Percentiles rank a stretch among this genome's conserved stretches.
phyloP scores from a whole-genome alignment of 2,329 filamentous ascomycete species.

The Xylaria digitata region DNA sequence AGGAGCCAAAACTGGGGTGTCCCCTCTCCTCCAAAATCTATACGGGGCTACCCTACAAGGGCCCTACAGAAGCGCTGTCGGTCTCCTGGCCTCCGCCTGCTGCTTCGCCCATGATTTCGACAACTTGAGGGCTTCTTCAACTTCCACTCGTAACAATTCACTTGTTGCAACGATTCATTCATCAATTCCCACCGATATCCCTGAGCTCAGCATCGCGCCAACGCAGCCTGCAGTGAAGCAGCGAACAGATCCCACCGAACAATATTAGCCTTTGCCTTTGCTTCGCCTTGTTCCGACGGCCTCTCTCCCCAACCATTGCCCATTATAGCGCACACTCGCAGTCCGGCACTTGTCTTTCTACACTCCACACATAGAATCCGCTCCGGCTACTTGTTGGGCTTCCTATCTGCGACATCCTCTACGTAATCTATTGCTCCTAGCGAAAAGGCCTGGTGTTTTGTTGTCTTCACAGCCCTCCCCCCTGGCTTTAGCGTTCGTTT shows the following conservation, averaged over 20 bases:
- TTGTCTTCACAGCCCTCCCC: slow-evolving; percentile 32
- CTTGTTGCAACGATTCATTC: slow-evolving; percentile 29
- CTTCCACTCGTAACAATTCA: slow-evolving; percentile 30
- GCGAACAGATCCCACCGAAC: slow-evolving; percentile 23
- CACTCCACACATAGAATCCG: slow-evolving; percentile 27
- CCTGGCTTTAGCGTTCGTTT: slow-evolving; percentile 40
- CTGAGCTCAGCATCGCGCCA: slow-evolving; percentile 19
- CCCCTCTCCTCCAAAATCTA: slow-evolving; percentile 36
- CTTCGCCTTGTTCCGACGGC: slow-evolving; percentile 30
- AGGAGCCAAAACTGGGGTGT: slow-evolving; percentile 24
- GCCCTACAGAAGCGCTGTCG: slow-evolving; percentile 25
- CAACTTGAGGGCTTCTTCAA: slow-evolving; percentile 32
- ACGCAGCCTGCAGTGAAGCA: slow-evolving; percentile 18
- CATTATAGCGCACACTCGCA: slow-evolving; percentile 36
- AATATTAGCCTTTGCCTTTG: slow-evolving; percentile 18
- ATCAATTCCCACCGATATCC: slow-evolving; percentile 23
- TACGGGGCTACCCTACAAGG: slow-evolving; percentile 26
- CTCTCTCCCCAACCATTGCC: slow-evolving; percentile 28
- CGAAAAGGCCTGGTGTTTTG: slow-evolving; percentile 8
- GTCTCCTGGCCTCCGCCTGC: slow-evolving; percentile 28
- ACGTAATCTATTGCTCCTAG: slow-evolving; percentile 16
- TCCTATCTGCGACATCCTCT: slow-evolving; percentile 21
- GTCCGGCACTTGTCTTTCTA: slow-evolving; percentile 32
- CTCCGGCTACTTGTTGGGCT: slow-evolving; percentile 19
- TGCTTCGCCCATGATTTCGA: slow-evolving; percentile 31